Evolutionary conservation across 164 flowering plant species (phyloP), one percentile per base, ranked within the genome.

Genomic region (Berberis vulgaris): DNA sequence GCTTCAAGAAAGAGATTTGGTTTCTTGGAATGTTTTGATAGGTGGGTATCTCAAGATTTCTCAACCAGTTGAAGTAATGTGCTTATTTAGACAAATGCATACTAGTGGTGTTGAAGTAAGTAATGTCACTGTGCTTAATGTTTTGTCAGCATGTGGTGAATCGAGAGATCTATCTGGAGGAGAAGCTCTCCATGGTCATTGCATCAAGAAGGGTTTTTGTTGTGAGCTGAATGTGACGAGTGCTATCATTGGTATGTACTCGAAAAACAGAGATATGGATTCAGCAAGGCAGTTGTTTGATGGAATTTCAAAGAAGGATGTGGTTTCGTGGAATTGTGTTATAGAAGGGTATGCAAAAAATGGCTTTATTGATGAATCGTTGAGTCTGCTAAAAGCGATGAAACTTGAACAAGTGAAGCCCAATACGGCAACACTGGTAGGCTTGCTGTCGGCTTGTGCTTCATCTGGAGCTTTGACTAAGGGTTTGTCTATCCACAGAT

Each of bases 11-110:
- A 75, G 70, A 66, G 88, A 84, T 72, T 65, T 70, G 69, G 80
- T 81, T 56, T 80, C 85, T 11, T 84, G 84, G 83, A 84, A 78
- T 58, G 67, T 73, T 46, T 68, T 84, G 76, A 75, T 84, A 79
- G 80, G 75, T 49, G 82, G 79, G 1, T 82, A 79, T 73, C 71
- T 82, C 59, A 69, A 59, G 62, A 64, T 46, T 4, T 67, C 79
- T 63, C 63, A 73, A 50, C 79, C 76, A 61, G 42, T 12, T 9
- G 40, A 47, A 43, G 79, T 68, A 5, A 5, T 74, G 3, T 62
- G 69, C 42, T 69, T 82, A 73, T 75, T 80, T 54, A 65, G 50
- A 59, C 49, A 71, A 65, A 70, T 84, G 78, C 56, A 12, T 62
- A 26, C 50, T 11, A 62, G 42, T 55, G 73, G 80, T 60, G 45